phyloP scores from a whole-genome alignment of 2,329 filamentous ascomycete genomes.

The Bipolaris cookei region DNA sequence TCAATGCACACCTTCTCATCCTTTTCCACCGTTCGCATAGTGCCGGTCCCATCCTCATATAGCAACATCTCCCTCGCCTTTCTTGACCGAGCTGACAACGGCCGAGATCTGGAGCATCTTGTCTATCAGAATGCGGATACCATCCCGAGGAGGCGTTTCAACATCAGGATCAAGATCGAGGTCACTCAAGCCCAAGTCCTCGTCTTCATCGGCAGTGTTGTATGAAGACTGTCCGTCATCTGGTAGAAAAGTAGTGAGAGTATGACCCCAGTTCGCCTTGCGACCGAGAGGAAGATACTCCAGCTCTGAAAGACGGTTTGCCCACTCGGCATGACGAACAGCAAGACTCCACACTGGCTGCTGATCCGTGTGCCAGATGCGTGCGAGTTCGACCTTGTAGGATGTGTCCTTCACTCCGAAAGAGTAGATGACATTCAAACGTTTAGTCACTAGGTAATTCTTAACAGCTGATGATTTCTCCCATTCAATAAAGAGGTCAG shows the following conservation, averaged over 20 bases:
- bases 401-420: constrained; percentile 38
- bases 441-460: constrained; percentile 16
- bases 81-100: constrained; percentile 27
- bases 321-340: constrained; percentile 42
- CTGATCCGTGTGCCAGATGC: constrained; percentile 36
- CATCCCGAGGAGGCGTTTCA: constrained; percentile 20
- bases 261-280: constrained; percentile 31
- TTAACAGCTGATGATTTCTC: constrained; percentile 24
- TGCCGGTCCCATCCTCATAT: background rate
- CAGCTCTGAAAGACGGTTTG: constrained; percentile 33
- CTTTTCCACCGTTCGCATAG: no score
- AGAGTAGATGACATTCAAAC: constrained; percentile 39
- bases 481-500: constrained; percentile 30
- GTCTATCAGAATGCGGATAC: constrained; percentile 30
- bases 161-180: constrained; percentile 8
- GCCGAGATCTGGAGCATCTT: constrained; percentile 39
- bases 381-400: constrained; percentile 35
- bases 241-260: constrained; percentile 36
- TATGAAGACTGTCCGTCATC: constrained; percentile 30
- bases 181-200: constrained; percentile 11
- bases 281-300: constrained; percentile 34
- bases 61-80: constrained; percentile 5
- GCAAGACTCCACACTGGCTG: constrained; percentile 40
- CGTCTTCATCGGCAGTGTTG: constrained; percentile 8
- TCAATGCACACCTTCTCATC: background rate